Evolutionary conservation across 2,329 filamentous ascomycete genomes (phyloP), one percentile per base, ranked within the genome.

Genomic region (Aspergillus ochraceoroseus): DNA sequence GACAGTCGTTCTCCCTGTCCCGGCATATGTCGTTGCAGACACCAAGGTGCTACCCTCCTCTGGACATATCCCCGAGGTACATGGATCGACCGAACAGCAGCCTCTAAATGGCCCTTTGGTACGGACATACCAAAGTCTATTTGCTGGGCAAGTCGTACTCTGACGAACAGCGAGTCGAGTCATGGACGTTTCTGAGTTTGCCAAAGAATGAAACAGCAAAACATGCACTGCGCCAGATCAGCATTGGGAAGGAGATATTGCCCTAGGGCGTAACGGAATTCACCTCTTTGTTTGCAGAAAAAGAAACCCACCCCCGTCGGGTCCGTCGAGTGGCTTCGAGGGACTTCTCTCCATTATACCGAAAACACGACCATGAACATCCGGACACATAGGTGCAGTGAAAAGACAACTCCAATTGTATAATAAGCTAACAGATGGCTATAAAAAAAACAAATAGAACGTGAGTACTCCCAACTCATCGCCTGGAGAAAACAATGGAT

Each of bases 401-500:
- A 46, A 49, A 53, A 53, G 47, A 50, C 43, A 55, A 56, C 51
- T 53, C 52, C 54, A 49, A 46, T 55, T 54, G 51, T 55, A 56
- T 55, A 40, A 47, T 32, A 48, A 43, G 46, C 41, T 49, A 47
- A 47, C 43, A 52, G 48, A 54, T 47, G 54, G 52, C 52, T 54
- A 55, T 50, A 48, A 49, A 48, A 48, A 51, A 49, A 44, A 53
- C 49, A 45, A 52, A 47, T 44, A 46, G 33, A 55, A 55, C 45
- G 45, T 54, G 53, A 54, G 56, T 61, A 56, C 58, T 59, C 56
- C 58, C 41, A 55, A 57, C 58, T 60, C 56, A 59, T 60, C 59
- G 59, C 58, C 60, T 54, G 49, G 57, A 57, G 52, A 48, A 51
- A 58, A 61, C 58, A 43, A 57, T 63, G 59, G 61, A 61, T 64